Evolutionary conservation across 805 yeast species (phyloP).

Genomic region (Candida taoyuanica): DNA sequence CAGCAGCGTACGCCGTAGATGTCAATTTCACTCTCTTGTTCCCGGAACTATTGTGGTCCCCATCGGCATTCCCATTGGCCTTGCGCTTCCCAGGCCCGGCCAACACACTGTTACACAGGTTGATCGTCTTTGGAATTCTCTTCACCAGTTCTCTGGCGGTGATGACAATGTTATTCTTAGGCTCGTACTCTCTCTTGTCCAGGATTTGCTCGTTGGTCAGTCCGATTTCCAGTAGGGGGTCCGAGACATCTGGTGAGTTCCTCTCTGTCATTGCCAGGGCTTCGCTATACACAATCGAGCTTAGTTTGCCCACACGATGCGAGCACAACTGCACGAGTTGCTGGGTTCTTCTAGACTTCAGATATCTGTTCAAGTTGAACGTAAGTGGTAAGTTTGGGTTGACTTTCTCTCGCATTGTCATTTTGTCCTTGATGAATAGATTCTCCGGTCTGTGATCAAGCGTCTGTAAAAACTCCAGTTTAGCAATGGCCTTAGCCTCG

Average conservation of each 20-base stretch:
- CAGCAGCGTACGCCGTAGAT: conserved; percentile 29
- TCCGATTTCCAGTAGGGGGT: conserved; percentile 44
- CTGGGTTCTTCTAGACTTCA: conserved; percentile 59
- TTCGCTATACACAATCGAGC: conserved; percentile 58
- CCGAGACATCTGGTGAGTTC: conserved; percentile 38
- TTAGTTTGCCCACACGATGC: conserved; percentile 63
- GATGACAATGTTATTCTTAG: conserved; percentile 30
- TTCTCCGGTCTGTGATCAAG: conserved; percentile 30
- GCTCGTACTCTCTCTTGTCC: conserved; percentile 28
- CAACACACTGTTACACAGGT: conserved; percentile 42
- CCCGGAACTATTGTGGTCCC: conserved; percentile 9
- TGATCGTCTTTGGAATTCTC: conserved; percentile 37
- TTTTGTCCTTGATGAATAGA: conserved; percentile 30
- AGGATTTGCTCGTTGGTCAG: conserved; percentile 43
- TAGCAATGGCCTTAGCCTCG: conserved; percentile 54
- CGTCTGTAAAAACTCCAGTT: conserved; percentile 32
- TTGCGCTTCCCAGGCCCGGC: conserved; percentile 35
- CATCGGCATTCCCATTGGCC: too few relatives aligned
- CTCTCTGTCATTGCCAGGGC: conserved; percentile 58
- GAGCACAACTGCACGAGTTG: conserved; percentile 60
- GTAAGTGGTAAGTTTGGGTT: conserved; percentile 49
- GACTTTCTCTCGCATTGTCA: conserved; percentile 38
- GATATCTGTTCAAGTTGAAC: conserved; percentile 60
- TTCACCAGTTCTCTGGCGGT: conserved; percentile 41
- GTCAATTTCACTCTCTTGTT: conserved; percentile 40